A percentile compares a stretch with the other conserved stretches of the same genome.
Evolutionary conservation across 2,329 filamentous ascomycete genomes (phyloP).

Genomic region (Rhynchosporium graminicola): DNA sequence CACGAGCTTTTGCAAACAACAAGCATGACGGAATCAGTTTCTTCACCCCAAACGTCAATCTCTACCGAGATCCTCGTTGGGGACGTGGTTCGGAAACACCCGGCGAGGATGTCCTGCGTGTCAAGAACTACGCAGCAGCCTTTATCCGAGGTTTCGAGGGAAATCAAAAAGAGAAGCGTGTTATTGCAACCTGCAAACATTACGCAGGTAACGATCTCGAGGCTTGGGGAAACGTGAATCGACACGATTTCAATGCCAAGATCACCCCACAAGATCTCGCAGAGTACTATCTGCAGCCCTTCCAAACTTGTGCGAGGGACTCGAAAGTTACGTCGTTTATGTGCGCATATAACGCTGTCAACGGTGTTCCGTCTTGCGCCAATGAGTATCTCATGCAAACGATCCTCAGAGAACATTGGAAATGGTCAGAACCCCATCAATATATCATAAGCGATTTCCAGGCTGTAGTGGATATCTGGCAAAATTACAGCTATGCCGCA

Average conservation of each 20-base stretch:
- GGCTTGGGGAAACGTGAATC: constrained; percentile 29
- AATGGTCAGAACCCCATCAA: constrained; percentile 60
- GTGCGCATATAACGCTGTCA: constrained; percentile 65
- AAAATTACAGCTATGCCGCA: constrained; percentile 43
- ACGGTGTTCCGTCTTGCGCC: constrained; percentile 66
- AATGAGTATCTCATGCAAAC: constrained; percentile 62
- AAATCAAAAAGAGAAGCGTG: constrained; percentile 45
- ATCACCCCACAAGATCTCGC: constrained; percentile 62
- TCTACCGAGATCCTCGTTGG: constrained; percentile 64
- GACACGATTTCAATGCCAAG: constrained; percentile 57
- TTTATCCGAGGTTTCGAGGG: constrained; percentile 57
- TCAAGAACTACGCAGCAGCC: constrained; percentile 53
- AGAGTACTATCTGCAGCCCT: constrained; percentile 68
- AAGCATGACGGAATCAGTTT: constrained; percentile 57
- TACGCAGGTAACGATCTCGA: constrained; percentile 59
- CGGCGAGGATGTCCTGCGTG: constrained; percentile 55
- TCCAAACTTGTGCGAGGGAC: constrained; percentile 62
- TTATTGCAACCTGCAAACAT: constrained; percentile 61
- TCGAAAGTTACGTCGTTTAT: constrained; percentile 57
- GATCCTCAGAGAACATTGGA: constrained; percentile 65
- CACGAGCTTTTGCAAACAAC: constrained; percentile 64
- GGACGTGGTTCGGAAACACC: constrained; percentile 62
- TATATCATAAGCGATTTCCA: constrained; percentile 54
- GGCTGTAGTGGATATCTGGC: constrained; percentile 56
- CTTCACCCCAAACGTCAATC: constrained; percentile 69